A percentile compares a stretch with the other conserved stretches of the same genome.
phyloP scores from a whole-genome alignment of 2,329 filamentous ascomycete species.

The Verticillium nonalfalfae region DNA sequence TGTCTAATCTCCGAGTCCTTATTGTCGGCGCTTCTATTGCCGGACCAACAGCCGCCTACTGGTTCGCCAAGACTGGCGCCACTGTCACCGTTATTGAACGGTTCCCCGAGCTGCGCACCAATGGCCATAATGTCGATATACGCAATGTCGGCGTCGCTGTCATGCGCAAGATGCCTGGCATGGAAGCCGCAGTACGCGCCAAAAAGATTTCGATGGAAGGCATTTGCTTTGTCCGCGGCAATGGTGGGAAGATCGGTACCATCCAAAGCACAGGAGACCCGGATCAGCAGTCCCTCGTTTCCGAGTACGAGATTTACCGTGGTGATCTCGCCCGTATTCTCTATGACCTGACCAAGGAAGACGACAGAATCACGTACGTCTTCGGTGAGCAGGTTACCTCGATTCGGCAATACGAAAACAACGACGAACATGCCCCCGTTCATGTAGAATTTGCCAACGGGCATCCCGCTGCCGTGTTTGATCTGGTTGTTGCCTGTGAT shows the following conservation, averaged over 20 bases:
- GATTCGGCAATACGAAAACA: constrained; percentile 11
- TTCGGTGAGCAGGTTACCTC: constrained; percentile 23
- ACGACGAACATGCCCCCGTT: constrained; percentile 22
- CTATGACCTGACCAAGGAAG: constrained; percentile 22
- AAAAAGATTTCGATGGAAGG: constrained; percentile 28
- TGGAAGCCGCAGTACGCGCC: constrained; percentile 26
- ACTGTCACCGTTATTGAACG: constrained; percentile 32
- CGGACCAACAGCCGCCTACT: constrained; percentile 20
- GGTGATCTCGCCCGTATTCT: constrained; percentile 41
- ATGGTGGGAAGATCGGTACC: constrained; percentile 27
- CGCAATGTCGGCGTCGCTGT: constrained; percentile 27
- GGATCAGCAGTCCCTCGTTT: constrained; percentile 33
- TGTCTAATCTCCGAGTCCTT: constrained; percentile 14
- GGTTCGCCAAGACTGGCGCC: constrained; percentile 1
- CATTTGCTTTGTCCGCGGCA: constrained; percentile 28
- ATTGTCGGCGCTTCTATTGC: constrained; percentile 26
- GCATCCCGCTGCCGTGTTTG: constrained; percentile 26
- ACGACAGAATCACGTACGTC: constrained; percentile 15
- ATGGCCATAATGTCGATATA: constrained; percentile 29
- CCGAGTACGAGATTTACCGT: constrained; percentile 49
- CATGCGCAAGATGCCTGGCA: constrained; percentile 30
- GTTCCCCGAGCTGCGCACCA: constrained; percentile 15
- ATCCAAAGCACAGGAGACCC: constrained; percentile 25
- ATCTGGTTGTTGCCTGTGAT: constrained; percentile 42
- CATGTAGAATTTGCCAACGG: constrained; percentile 33